These are phyloP conservation scores for Colletotrichum neosansevieriae DNA, from an alignment of 2,329 filamentous ascomycete species.

Conservation along the genomic window DNA sequence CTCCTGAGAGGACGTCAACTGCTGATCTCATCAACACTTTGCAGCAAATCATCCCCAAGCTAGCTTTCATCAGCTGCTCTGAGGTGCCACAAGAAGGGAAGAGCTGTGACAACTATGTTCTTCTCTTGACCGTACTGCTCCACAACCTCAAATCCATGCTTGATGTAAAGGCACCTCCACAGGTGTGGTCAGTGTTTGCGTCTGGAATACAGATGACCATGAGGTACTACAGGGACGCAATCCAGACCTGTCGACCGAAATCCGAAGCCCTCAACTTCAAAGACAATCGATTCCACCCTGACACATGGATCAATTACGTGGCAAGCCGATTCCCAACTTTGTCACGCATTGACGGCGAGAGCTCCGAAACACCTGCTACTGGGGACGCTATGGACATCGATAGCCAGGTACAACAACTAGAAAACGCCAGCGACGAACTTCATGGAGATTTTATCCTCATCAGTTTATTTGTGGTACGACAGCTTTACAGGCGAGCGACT, in stretches of 20 bases:
- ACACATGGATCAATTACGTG: slow-evolving; percentile 36
- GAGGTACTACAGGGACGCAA: slow-evolving; percentile 44
- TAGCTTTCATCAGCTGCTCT: slow-evolving; percentile 65
- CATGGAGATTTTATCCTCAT: slow-evolving; percentile 55
- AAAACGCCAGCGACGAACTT: slow-evolving; percentile 43
- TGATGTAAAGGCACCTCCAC: slow-evolving; percentile 47
- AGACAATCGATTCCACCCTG: slow-evolving; percentile 27
- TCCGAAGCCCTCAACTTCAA: slow-evolving; percentile 24
- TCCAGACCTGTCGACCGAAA: slow-evolving; percentile 6
- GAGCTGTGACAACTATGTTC: slow-evolving; percentile 56
- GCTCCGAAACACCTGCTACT: background rate
- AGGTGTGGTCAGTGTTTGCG: slow-evolving; percentile 54
- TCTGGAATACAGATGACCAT: slow-evolving; percentile 50
- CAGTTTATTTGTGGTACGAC: slow-evolving; percentile 52
- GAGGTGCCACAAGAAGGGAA: slow-evolving; percentile 47
- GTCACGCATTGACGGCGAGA: slow-evolving; percentile 23
- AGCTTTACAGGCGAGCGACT: slow-evolving; percentile 57
- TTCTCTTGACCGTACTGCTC: slow-evolving; percentile 51
- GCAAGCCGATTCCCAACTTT: slow-evolving; percentile 26
- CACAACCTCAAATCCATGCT: slow-evolving; percentile 53
- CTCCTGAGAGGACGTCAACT: slow-evolving; percentile 28
- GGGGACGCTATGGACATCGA: slow-evolving; percentile 25
- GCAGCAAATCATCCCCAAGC: slow-evolving; percentile 54
- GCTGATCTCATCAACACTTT: slow-evolving; percentile 40
- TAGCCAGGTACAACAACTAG: background rate